Conservation (phyloP, 768 basidiomycete genomes). For the Brasilioporus rufonigricans region DNA sequence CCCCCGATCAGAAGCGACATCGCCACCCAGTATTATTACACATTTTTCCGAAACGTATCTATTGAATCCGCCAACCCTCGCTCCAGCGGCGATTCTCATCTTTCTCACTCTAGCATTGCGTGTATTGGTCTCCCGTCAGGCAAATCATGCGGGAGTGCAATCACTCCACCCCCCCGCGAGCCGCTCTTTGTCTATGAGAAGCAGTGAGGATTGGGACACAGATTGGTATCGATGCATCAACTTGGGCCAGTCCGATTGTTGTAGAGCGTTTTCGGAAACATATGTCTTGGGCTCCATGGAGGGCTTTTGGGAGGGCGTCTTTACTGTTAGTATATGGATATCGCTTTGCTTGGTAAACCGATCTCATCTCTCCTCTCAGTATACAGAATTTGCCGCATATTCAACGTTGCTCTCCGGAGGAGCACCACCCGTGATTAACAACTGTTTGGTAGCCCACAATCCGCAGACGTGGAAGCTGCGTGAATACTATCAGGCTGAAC, state of each 20-base stretch:
- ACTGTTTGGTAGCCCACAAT: constrained; percentile 76
- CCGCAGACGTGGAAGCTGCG: constrained; percentile 87
- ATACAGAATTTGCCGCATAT: constrained; percentile 84
- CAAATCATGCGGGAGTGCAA: neutral
- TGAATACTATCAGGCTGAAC: constrained; percentile 61
- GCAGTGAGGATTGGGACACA: constrained; percentile 61
- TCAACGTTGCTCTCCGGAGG: constrained; percentile 71
- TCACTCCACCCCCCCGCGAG: constrained; percentile 16
- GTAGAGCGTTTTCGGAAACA: constrained; percentile 39
- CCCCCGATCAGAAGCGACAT: constrained; percentile 29
- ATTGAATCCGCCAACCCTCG: constrained; percentile 58
- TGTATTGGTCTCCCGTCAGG: constrained; percentile 7
- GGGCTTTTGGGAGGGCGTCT: constrained; percentile 78
- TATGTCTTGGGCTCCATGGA: constrained; percentile 69
- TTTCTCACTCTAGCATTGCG: constrained; percentile 54
- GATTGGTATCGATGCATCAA: constrained; percentile 64
- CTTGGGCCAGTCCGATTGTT: constrained; percentile 32
- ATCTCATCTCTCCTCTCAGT: constrained; percentile 40
- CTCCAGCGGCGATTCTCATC: constrained; percentile 68
- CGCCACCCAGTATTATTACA: constrained; percentile 24
- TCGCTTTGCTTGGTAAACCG: neutral
- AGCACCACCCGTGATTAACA: constrained; percentile 62
- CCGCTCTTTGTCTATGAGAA: constrained; percentile 10
- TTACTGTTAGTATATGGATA: constrained; percentile 53
- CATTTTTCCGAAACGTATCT: constrained; percentile 47